Evolutionary conservation across 2,329 filamentous ascomycete species (phyloP).

Genomic region (Colletotrichum limetticola): DNA sequence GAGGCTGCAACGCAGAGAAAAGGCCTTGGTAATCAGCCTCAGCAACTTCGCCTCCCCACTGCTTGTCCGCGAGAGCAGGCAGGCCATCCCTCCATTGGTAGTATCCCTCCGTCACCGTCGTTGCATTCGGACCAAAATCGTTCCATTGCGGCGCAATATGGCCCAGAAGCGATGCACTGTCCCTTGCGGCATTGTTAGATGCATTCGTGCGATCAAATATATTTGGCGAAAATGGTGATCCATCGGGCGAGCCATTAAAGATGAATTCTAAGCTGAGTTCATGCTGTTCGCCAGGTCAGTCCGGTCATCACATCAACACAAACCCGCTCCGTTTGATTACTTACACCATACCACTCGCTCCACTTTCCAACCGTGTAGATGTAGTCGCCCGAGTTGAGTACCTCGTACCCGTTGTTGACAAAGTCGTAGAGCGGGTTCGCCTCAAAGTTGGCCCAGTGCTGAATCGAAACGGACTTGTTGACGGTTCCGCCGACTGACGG

Average conservation of each 20-base stretch:
- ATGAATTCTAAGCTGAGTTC: conserved; percentile 36
- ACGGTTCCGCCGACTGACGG: conserved; percentile 30
- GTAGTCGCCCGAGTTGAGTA: conserved; percentile 41
- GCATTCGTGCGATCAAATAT: conserved; percentile 38
- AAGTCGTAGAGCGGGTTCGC: conserved; percentile 38
- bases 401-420: conserved; percentile 38
- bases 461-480: conserved; percentile 38
- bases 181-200: conserved; percentile 33
- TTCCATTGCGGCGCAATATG: conserved; percentile 41
- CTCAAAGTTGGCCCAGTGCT: conserved; percentile 48
- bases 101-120: conserved; percentile 40
- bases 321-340: not conserved
- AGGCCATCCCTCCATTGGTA: conserved; percentile 40
- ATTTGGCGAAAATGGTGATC: conserved; percentile 37
- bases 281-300: conserved; percentile 1
- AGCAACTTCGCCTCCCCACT: conserved; percentile 39
- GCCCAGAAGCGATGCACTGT: conserved; percentile 35
- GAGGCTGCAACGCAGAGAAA: conserved; percentile 36
- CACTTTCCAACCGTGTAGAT: conserved; percentile 41
- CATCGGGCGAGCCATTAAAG: conserved; percentile 36
- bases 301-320: not conserved
- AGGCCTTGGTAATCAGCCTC: conserved; percentile 18
- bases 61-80: conserved; percentile 40
- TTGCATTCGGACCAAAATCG: conserved; percentile 39
- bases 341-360: conserved; percentile 29